A percentile compares a stretch with the other conserved stretches of the same genome.
These are phyloP conservation scores for Populus tomentosa DNA, from an alignment of 441 rosid genomes.

Conservation along the genomic window DNA sequence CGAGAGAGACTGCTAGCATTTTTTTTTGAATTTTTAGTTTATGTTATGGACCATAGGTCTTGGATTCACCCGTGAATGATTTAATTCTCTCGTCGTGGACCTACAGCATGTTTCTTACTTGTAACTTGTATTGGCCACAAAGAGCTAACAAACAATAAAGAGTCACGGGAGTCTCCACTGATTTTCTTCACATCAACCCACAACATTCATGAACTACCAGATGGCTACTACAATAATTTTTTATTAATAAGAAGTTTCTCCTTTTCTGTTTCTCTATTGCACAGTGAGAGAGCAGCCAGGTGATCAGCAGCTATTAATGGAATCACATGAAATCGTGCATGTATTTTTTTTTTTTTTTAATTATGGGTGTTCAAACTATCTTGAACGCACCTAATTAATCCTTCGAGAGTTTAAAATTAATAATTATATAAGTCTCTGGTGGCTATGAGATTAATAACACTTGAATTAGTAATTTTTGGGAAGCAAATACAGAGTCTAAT, in stretches of 20 bases:
- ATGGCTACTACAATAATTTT: background rate
- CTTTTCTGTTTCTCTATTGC: background rate
- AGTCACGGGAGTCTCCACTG: background rate
- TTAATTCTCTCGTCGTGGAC: constrained; percentile 11
- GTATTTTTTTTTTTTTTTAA: too few relatives aligned
- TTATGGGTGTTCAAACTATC: too few relatives aligned
- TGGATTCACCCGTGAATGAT: constrained; percentile 11
- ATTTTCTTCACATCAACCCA: background rate
- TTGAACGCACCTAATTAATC: too few relatives aligned
- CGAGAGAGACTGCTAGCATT: background rate
- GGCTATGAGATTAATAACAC: too few relatives aligned
- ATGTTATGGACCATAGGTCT: constrained; percentile 1
- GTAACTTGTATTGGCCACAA: background rate
- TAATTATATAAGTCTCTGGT: too few relatives aligned
- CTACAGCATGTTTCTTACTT: background rate
- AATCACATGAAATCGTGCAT: background rate
- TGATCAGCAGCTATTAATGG: background rate
- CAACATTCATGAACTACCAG: background rate
- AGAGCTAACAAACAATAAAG: background rate
- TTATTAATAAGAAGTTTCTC: background rate
- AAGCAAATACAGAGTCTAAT: too few relatives aligned
- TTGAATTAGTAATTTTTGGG: too few relatives aligned
- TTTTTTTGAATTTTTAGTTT: background rate
- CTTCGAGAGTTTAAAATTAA: too few relatives aligned
- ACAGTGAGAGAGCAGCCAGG: background rate